Evolutionary conservation across 768 basidiomycete genomes (phyloP), one percentile per base, ranked within the genome.

Genomic region (Gloeopeniophorella convolvens): DNA sequence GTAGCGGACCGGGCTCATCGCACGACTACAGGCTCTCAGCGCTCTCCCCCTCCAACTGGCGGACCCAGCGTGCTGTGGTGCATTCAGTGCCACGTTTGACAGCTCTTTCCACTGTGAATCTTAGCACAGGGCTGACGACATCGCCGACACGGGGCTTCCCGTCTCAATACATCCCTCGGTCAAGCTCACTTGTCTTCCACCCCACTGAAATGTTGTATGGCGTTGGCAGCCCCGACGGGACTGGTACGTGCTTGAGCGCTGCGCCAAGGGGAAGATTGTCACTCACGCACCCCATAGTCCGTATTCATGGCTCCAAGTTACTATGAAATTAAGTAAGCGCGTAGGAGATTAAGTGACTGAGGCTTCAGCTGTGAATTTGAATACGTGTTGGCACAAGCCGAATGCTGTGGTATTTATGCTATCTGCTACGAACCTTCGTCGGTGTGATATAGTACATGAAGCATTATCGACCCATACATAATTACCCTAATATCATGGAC

Each of bases 181-280:
- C 68, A 50, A 82, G 78, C 36, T 82, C 84, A 26, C 68, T 91
- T 42, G 72, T 75, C 2, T 93, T 92, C 74, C 90, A 93, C 63
- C 89, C 90, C 11, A 74, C 79, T 54, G 87, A 93, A 65, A 91
- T 92, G 90, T 64, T 92, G 56, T 86, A 80, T 59, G 85, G 79
- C 15, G 63, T 83, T 13, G 88, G 88, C 8, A 77, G 78, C 36
- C 76, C 83, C 42, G 88, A 91, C 63, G 88, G 89, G 13, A 73
- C 64, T 26, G 65, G 68, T 69, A 40, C 50, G 68, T 64, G 16
- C 33, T 11, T 18, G 13, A 46, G 12, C 13, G 18, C 16, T 39
- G 23, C 21, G 4, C 5, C 20, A 18, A 36, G 18, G 4, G 18
- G 12, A 35, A 15, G 18, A 10, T 42, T 30, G 4, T 26, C 33